phyloP scores from a whole-genome alignment of 2,329 filamentous ascomycete species.

The Penicillium brasilianum region DNA sequence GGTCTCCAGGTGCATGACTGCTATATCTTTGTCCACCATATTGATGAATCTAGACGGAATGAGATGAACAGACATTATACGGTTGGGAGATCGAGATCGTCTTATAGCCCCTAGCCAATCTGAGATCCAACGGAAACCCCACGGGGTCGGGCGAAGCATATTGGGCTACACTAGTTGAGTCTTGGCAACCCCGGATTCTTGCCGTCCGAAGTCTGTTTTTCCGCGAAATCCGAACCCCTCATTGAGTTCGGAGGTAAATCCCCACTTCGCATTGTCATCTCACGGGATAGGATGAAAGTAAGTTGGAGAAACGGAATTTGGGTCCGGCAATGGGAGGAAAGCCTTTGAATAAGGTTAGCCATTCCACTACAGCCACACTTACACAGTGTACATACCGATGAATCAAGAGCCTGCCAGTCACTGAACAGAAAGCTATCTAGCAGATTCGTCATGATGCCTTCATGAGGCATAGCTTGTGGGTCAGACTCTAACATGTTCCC shows the following conservation, averaged over 20 bases:
- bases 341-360: background rate
- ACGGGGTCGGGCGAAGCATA: background rate
- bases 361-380: background rate
- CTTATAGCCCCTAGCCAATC: background rate
- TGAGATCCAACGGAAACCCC: background rate
- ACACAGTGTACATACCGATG: background rate
- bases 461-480: no score
- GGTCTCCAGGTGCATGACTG: background rate
- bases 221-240: conserved; percentile 2
- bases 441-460: no score
- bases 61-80: background rate
- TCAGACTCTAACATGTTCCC: no score
- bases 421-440: no score
- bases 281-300: background rate
- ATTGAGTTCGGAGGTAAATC: no score
- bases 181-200: conserved; percentile 7
- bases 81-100: background rate
- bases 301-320: conserved; percentile 5
- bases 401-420: conserved; percentile 4
- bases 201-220: background rate
- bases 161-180: background rate
- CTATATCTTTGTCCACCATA: background rate
- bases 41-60: background rate
- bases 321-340: background rate
- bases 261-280: no score